Percentiles rank a stretch among this genome's conserved stretches.
Conservation (phyloP, 140 eudicot genomes). For the Stevia rebaudiana region DNA sequence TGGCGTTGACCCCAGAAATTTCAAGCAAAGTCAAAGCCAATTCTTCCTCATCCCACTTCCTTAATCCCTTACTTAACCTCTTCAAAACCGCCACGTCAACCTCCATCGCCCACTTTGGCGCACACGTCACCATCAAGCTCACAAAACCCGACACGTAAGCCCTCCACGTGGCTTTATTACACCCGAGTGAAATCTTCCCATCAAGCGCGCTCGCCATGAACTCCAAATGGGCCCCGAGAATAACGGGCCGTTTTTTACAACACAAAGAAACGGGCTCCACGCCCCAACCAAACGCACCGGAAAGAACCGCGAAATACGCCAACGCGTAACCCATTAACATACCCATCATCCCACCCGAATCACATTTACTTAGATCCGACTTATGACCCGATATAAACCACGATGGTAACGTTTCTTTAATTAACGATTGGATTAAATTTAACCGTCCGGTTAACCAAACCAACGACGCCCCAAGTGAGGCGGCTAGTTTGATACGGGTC, state of each 20-base stretch:
- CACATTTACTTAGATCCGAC: constrained; percentile 37
- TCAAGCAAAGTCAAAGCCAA: constrained; percentile 71
- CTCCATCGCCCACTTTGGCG: constrained; percentile 66
- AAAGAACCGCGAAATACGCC: constrained; percentile 69
- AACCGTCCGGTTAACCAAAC: constrained; percentile 78
- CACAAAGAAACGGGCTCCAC: constrained; percentile 40
- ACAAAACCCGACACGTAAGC: constrained; percentile 73
- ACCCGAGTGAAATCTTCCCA: constrained; percentile 80
- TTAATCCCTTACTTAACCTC: constrained; percentile 71
- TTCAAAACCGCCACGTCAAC: constrained; percentile 68
- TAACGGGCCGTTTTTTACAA: constrained; percentile 42
- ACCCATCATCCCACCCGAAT: constrained; percentile 54
- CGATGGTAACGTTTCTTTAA: constrained; percentile 72
- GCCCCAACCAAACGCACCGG: constrained; percentile 80
- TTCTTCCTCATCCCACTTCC: constrained; percentile 83
- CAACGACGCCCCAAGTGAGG: constrained; percentile 76
- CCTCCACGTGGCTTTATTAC: constrained; percentile 78
- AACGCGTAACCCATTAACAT: constrained; percentile 77
- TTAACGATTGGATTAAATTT: constrained; percentile 45
- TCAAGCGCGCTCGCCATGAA: constrained; percentile 73
- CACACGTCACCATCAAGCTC: constrained; percentile 73
- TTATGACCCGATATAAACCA: constrained; percentile 71
- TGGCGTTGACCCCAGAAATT: constrained; percentile 61
- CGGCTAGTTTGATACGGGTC: constrained; percentile 72
- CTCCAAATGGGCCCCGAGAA: constrained; percentile 57